These are phyloP conservation scores for Starmerella bacillaris DNA, from an alignment of 805 yeast species.

Conservation along the genomic window DNA sequence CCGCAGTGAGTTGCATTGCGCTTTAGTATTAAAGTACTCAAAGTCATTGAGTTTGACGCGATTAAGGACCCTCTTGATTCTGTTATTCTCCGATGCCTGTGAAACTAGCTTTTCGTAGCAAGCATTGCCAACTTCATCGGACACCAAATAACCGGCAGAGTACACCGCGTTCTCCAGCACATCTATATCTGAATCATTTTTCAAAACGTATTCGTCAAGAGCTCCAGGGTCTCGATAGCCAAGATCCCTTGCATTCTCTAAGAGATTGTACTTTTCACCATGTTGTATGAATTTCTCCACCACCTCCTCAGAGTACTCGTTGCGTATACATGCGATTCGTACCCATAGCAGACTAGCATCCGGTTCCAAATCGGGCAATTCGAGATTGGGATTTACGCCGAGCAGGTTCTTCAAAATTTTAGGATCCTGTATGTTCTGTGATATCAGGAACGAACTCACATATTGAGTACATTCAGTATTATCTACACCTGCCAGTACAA, in stretches of 20 bases:
- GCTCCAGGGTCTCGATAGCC: background rate
- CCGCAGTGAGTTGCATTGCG: too few relatives aligned
- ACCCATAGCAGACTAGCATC: too few relatives aligned
- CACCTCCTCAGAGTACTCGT: background rate
- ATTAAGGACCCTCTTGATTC: too few relatives aligned
- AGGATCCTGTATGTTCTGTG: too few relatives aligned
- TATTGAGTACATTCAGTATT: too few relatives aligned
- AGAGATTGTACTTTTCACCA: background rate
- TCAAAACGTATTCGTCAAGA: background rate
- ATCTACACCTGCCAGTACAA: too few relatives aligned
- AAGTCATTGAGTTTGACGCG: too few relatives aligned
- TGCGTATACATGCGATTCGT: background rate
- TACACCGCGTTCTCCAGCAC: constrained; percentile 7
- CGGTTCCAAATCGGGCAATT: too few relatives aligned
- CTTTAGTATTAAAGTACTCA: too few relatives aligned
- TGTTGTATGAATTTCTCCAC: background rate
- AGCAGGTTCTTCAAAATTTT: too few relatives aligned
- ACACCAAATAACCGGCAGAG: constrained; percentile 8
- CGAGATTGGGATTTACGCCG: too few relatives aligned
- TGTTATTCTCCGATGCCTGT: constrained; percentile 3
- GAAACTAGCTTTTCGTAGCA: constrained; percentile 6
- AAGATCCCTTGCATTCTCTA: background rate
- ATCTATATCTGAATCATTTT: background rate
- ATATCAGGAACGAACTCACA: too few relatives aligned
- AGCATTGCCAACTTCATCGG: constrained; percentile 1